Evolutionary conservation across 352 stramenopile genomes (phyloP).

Genomic region (Phytopythium montanum): DNA sequence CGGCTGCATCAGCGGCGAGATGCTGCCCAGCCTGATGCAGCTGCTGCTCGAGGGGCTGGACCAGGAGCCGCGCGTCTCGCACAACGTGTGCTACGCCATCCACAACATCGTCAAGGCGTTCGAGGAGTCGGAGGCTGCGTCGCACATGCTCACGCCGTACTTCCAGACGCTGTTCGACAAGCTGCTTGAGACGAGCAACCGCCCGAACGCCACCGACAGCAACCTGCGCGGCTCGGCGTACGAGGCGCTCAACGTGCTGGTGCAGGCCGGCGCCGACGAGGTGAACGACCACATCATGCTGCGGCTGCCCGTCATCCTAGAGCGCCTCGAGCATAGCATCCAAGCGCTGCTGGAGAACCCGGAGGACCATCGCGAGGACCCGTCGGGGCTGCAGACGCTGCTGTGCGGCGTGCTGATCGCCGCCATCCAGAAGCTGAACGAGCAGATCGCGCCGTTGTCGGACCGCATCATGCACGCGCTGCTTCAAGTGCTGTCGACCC

Average conservation of each 20-base stretch:
- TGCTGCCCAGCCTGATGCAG: slow-evolving; percentile 88
- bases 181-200: slow-evolving; percentile 89
- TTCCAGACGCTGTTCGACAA: slow-evolving; percentile 90
- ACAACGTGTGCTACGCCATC: slow-evolving; percentile 95
- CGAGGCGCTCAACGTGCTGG: slow-evolving; percentile 93
- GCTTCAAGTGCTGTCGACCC: slow-evolving; percentile 93
- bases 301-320: slow-evolving; percentile 75
- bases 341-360: slow-evolving; percentile 60
- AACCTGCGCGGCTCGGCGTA: slow-evolving; percentile 92
- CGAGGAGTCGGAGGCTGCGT: slow-evolving; percentile 64
- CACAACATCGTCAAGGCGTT: slow-evolving; percentile 96
- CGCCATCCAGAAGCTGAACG: slow-evolving; percentile 91
- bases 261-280: slow-evolving; percentile 79
- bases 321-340: slow-evolving; percentile 74
- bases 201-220: slow-evolving; percentile 83
- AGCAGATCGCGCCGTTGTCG: slow-evolving; percentile 81
- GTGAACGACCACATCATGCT: slow-evolving; percentile 78
- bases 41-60: slow-evolving; percentile 82
- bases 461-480: slow-evolving; percentile 95
- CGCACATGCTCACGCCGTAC: slow-evolving; percentile 92
- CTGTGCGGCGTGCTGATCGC: slow-evolving; percentile 92
- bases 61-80: slow-evolving; percentile 89
- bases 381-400: slow-evolving; percentile 74
- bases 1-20: slow-evolving; percentile 85
- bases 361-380: slow-evolving; percentile 72